Conservation (phyloP, 2,329 filamentous ascomycete species). For the Helminthosporium solani region DNA sequence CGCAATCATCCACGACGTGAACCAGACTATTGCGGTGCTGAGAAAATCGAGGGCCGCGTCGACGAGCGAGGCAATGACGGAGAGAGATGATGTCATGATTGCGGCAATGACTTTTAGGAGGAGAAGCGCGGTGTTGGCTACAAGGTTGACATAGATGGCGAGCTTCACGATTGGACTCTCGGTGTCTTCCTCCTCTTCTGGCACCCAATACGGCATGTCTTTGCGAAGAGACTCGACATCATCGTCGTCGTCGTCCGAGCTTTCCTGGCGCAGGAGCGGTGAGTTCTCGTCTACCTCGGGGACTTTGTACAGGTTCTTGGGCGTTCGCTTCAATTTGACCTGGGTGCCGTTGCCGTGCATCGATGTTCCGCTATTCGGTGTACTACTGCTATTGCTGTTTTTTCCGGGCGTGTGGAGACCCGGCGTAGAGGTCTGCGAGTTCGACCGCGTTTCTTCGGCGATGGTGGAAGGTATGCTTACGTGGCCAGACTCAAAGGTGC, state of each 20-base stretch:
- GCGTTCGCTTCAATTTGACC: slow-evolving; percentile 55
- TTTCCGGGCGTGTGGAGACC: slow-evolving; percentile 17
- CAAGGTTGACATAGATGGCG: slow-evolving; percentile 83
- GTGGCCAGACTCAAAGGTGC: slow-evolving; percentile 59
- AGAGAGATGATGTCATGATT: slow-evolving; percentile 75
- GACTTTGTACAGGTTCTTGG: slow-evolving; percentile 80
- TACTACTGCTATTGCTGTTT: slow-evolving; percentile 16
- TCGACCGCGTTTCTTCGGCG: slow-evolving; percentile 58
- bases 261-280: slow-evolving; percentile 53
- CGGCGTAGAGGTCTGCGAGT: slow-evolving; percentile 18
- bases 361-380: slow-evolving; percentile 15
- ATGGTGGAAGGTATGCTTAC: slow-evolving; percentile 73
- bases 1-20: slow-evolving; percentile 72
- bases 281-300: slow-evolving; percentile 63
- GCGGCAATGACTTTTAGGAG: slow-evolving; percentile 76
- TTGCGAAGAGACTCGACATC: slow-evolving; percentile 46
- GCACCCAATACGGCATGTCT: slow-evolving; percentile 68
- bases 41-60: slow-evolving; percentile 80
- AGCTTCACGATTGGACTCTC: slow-evolving; percentile 75
- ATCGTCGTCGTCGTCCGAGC: slow-evolving; percentile 42
- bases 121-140: slow-evolving; percentile 74
- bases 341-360: slow-evolving; percentile 38
- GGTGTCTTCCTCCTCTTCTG: slow-evolving; percentile 70
- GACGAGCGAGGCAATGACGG: slow-evolving; percentile 75
- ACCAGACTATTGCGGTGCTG: slow-evolving; percentile 78